phyloP scores from a whole-genome alignment of 345 rosid species.

The Heritiera littoralis region DNA sequence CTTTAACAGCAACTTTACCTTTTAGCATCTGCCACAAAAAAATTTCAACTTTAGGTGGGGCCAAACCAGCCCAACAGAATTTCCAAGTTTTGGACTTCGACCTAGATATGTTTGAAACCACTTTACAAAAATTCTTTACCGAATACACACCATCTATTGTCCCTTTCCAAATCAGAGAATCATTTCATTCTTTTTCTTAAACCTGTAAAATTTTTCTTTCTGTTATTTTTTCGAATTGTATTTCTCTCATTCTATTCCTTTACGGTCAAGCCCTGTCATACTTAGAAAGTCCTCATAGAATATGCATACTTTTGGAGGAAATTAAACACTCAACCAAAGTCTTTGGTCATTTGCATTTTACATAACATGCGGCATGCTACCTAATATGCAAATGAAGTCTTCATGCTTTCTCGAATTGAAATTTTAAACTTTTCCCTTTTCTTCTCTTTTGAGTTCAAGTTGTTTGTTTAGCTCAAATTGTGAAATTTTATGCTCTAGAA shows the following conservation, averaged over 20 bases:
- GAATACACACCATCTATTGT: too few relatives aligned
- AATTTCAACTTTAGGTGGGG: too few relatives aligned
- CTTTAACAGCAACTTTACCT: too few relatives aligned
- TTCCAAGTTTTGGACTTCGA: too few relatives aligned
- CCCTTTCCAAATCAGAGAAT: constrained; percentile 35
- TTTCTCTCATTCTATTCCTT: not conserved
- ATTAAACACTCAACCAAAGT: not conserved
- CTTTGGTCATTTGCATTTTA: not conserved
- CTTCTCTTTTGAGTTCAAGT: not conserved
- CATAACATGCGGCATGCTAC: not conserved
- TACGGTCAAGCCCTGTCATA: not conserved
- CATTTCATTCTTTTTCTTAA: not conserved
- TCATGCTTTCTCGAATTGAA: not conserved
- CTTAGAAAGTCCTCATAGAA: not conserved
- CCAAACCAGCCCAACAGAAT: too few relatives aligned
- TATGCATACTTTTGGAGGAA: not conserved
- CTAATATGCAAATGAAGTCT: not conserved
- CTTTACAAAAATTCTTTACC: constrained; percentile 2
- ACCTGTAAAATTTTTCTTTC: constrained; percentile 8
- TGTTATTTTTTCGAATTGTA: not conserved
- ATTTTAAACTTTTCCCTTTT: constrained; percentile 24
- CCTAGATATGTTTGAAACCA: too few relatives aligned
- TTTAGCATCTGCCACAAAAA: too few relatives aligned
- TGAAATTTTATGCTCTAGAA: not conserved
- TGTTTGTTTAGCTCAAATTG: not conserved